phyloP scores from a whole-genome alignment of 257 asterid species.

The Mitragyna speciosa region DNA sequence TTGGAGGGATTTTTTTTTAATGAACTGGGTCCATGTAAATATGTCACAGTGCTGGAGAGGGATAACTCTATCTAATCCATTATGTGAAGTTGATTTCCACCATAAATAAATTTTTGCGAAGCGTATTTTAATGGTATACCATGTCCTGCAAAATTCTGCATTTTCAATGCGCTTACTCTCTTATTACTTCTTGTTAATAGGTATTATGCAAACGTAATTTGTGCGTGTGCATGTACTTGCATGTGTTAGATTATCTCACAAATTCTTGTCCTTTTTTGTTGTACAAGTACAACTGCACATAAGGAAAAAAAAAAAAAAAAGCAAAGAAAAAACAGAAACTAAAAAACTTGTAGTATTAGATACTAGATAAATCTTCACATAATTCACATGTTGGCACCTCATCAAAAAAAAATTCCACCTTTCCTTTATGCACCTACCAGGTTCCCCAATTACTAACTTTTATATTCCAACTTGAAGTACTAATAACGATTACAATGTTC shows the following conservation, averaged over 20 bases:
- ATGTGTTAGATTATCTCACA: too few relatives aligned
- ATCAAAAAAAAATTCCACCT: background rate
- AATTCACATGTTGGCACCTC: conserved; percentile 4
- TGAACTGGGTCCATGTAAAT: too few relatives aligned
- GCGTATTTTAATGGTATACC: background rate
- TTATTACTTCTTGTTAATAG: background rate
- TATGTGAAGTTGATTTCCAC: too few relatives aligned
- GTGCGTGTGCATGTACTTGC: too few relatives aligned
- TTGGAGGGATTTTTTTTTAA: too few relatives aligned
- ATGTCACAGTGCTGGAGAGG: too few relatives aligned
- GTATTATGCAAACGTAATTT: too few relatives aligned
- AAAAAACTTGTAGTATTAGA: background rate
- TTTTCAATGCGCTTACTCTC: too few relatives aligned
- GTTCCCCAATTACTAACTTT: background rate
- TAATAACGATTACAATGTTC: conserved; percentile 30
- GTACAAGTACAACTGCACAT: too few relatives aligned
- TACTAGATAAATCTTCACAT: background rate
- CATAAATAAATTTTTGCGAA: background rate
- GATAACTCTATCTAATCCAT: too few relatives aligned
- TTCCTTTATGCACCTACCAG: background rate
- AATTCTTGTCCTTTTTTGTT: too few relatives aligned
- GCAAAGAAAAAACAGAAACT: background rate
- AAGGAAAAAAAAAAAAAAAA: background rate
- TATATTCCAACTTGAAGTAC: background rate
- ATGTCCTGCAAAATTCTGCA: too few relatives aligned